Conservation (phyloP, 2,329 filamentous ascomycete genomes). For the Xylaria hypoxylon region DNA sequence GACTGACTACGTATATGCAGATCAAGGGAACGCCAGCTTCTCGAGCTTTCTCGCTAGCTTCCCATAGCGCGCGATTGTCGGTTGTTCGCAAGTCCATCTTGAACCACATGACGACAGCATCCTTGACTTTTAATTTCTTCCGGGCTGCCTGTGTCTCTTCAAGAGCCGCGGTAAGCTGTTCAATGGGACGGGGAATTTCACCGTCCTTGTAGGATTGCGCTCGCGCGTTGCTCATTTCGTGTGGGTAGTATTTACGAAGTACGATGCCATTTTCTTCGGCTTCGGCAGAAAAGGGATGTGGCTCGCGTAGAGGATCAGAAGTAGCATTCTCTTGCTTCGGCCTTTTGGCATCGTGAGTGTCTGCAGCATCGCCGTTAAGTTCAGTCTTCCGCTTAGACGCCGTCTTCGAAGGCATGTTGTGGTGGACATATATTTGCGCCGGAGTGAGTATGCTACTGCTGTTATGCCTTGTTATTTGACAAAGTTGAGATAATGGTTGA, state of each 20-base stretch:
- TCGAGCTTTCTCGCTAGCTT: constrained; percentile 75
- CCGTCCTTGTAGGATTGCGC: constrained; percentile 79
- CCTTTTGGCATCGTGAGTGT: constrained; percentile 45
- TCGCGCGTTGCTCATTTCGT: constrained; percentile 85
- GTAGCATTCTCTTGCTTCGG: constrained; percentile 39
- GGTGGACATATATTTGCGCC: not conserved
- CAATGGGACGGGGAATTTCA: constrained; percentile 77
- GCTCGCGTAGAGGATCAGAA: constrained; percentile 54
- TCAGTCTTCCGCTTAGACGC: constrained; percentile 47
- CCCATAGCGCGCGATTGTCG: constrained; percentile 78
- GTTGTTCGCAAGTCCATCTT: constrained; percentile 80
- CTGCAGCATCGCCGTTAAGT: constrained; percentile 41
- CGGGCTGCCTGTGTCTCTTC: constrained; percentile 68
- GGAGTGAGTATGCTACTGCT: not conserved
- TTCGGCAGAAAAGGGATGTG: constrained; percentile 60
- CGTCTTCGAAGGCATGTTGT: constrained; percentile 47
- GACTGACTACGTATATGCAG: constrained; percentile 81
- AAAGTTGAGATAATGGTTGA: constrained; percentile 1
- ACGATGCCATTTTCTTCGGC: constrained; percentile 71
- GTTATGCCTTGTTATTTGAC: not conserved
- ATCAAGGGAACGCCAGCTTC: constrained; percentile 78
- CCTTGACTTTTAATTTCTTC: constrained; percentile 62
- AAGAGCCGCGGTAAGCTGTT: constrained; percentile 71
- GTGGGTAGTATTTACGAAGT: constrained; percentile 81
- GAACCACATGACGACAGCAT: constrained; percentile 88